Evolutionary conservation across 1,139 yeast genomes (phyloP).

Genomic region (Protomyces macrosporus): DNA sequence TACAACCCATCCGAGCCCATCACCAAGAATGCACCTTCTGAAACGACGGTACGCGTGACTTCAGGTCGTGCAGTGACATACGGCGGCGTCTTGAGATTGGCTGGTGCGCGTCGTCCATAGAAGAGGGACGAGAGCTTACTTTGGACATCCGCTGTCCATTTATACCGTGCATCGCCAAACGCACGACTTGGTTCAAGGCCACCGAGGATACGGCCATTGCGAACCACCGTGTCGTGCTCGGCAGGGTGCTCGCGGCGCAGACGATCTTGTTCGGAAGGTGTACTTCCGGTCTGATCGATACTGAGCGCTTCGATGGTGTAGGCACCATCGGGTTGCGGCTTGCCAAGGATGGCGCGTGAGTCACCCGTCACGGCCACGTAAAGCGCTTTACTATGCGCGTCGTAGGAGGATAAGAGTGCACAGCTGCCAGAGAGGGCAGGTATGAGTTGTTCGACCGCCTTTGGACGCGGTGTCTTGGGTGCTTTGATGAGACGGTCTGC

Average conservation of each 20-base stretch:
- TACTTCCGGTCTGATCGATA: constrained; percentile 92
- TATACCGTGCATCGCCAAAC: constrained; percentile 94
- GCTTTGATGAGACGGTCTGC: constrained; percentile 63
- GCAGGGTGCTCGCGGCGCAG: constrained; percentile 84
- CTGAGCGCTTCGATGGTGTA: constrained; percentile 89
- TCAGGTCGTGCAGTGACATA: constrained; percentile 97
- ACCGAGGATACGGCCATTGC: constrained; percentile 81
- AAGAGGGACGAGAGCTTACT: constrained; percentile 66
- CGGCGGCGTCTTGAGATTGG: constrained; percentile 80
- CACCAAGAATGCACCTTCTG: constrained; percentile 79
- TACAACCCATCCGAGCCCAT: constrained; percentile 93
- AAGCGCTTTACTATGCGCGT: constrained; percentile 62
- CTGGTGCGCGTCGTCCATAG: constrained; percentile 79
- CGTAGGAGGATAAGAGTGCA: constrained; percentile 81
- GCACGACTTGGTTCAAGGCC: constrained; percentile 95
- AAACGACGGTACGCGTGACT: constrained; percentile 71
- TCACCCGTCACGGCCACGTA: constrained; percentile 97
- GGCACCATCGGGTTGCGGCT: constrained; percentile 48
- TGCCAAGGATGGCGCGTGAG: constrained; percentile 77
- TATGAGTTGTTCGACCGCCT: constrained; percentile 71
- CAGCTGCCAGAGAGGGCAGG: constrained; percentile 97
- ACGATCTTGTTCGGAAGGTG: constrained; percentile 78
- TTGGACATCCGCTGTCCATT: constrained; percentile 56
- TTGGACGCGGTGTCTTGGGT: constrained; percentile 44
- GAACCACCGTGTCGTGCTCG: constrained; percentile 65